Percentiles rank a stretch among this genome's conserved stretches.
These are phyloP conservation scores for Danielia oregonensis DNA, from an alignment of 805 yeast species.

Conservation along the genomic window DNA sequence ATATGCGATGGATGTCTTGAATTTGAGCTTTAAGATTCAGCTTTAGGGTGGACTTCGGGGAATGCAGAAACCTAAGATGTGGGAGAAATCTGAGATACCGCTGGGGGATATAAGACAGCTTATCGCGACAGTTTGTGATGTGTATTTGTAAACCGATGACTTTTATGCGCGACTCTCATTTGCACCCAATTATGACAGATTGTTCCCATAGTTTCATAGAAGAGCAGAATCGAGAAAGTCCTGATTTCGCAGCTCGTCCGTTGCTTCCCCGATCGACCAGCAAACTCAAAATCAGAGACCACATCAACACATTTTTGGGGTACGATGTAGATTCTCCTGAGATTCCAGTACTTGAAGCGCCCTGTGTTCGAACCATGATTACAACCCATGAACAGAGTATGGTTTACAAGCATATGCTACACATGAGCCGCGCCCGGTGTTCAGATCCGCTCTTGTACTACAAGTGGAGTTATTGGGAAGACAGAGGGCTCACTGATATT, in stretches of 20 bases:
- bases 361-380: conserved; percentile 1
- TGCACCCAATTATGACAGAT: conserved; percentile 2
- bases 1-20: conserved; percentile 5
- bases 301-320: conserved; percentile 1
- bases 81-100: no score
- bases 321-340: neutral
- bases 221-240: no score
- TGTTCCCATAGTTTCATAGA: no score
- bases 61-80: no score
- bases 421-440: conserved; percentile 1
- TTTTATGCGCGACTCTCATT: no score
- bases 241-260: neutral
- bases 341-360: neutral
- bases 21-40: no score
- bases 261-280: conserved; percentile 1
- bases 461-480: conserved; percentile 2
- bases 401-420: conserved; percentile 4
- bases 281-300: conserved; percentile 1
- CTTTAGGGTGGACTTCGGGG: no score
- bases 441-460: conserved; percentile 1
- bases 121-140: no score
- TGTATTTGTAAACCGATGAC: no score
- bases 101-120: no score
- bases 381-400: neutral
- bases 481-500: conserved; percentile 4